Percentiles rank a stretch among this genome's conserved stretches.
Evolutionary conservation across 1,284 basidiomycete species (phyloP).

Genomic region (Phaffia rhodozyma): DNA sequence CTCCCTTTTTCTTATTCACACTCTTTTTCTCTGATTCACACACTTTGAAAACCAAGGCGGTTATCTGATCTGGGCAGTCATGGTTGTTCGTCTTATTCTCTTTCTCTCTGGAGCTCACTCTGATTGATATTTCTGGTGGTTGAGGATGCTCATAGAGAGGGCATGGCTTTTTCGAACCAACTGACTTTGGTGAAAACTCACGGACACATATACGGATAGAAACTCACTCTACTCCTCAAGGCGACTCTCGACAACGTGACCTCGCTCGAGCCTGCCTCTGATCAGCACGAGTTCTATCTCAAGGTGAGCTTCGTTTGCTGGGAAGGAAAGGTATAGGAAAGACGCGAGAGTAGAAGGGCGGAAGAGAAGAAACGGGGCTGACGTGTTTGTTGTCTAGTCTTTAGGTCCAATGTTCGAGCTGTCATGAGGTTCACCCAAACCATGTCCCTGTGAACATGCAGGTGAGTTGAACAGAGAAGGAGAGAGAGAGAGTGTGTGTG

Average conservation of each 20-base stretch:
- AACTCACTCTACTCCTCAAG: conserved; percentile 19
- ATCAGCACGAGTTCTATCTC: conserved; percentile 17
- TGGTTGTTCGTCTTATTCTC: too few relatives aligned
- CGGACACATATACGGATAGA: neutral
- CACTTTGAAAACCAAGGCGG: too few relatives aligned
- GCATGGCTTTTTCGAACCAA: too few relatives aligned
- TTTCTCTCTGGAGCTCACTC: too few relatives aligned
- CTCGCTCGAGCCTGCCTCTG: conserved; percentile 3
- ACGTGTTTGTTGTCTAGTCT: too few relatives aligned
- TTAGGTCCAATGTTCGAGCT: conserved; percentile 15
- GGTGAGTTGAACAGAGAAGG: neutral
- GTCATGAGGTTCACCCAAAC: conserved; percentile 13
- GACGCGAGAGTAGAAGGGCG: neutral
- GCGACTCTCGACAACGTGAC: conserved; percentile 17
- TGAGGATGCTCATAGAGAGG: too few relatives aligned
- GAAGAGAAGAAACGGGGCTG: neutral
- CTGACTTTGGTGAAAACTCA: too few relatives aligned
- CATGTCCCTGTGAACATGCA: conserved; percentile 14
- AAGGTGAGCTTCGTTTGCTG: neutral
- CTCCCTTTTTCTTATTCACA: too few relatives aligned
- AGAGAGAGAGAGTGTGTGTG: neutral
- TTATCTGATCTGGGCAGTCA: too few relatives aligned
- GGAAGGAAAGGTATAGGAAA: too few relatives aligned
- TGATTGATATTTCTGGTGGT: too few relatives aligned
- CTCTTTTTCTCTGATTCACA: too few relatives aligned